These are phyloP conservation scores for Leccinum variicolor DNA, from an alignment of 768 basidiomycete genomes.

Conservation along the genomic window DNA sequence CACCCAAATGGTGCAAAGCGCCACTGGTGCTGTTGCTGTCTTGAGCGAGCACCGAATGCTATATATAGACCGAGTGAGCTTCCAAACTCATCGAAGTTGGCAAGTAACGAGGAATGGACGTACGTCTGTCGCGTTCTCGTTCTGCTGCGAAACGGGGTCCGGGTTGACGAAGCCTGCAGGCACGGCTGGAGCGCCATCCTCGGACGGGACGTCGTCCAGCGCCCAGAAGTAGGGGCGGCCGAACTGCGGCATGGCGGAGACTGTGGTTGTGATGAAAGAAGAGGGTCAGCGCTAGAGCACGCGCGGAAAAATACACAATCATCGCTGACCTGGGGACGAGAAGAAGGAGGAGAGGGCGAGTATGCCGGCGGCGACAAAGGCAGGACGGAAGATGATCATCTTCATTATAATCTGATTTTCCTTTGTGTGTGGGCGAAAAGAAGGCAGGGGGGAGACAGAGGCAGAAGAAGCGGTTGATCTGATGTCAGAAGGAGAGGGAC, in stretches of 20 bases:
- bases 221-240: constrained; percentile 12
- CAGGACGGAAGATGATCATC: constrained; percentile 23
- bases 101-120: neutral
- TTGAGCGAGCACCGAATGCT: neutral
- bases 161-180: neutral
- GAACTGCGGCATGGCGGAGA: constrained; percentile 20
- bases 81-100: neutral
- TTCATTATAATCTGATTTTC: constrained; percentile 8
- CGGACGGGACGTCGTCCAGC: constrained; percentile 6
- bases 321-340: constrained; percentile 11
- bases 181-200: neutral
- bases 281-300: neutral
- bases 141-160: neutral
- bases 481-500: constrained; percentile 9
- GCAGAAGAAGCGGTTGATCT: neutral
- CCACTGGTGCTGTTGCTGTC: constrained; percentile 8
- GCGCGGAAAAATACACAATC: neutral
- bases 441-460: neutral
- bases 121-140: neutral
- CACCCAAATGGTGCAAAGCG: constrained; percentile 8
- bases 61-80: neutral
- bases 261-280: neutral
- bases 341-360: constrained; percentile 11
- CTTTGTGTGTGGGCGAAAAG: neutral
- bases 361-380: constrained; percentile 7